phyloP scores from a whole-genome alignment of 2,329 filamentous ascomycete genomes.

The Colletotrichum cuscutae region DNA sequence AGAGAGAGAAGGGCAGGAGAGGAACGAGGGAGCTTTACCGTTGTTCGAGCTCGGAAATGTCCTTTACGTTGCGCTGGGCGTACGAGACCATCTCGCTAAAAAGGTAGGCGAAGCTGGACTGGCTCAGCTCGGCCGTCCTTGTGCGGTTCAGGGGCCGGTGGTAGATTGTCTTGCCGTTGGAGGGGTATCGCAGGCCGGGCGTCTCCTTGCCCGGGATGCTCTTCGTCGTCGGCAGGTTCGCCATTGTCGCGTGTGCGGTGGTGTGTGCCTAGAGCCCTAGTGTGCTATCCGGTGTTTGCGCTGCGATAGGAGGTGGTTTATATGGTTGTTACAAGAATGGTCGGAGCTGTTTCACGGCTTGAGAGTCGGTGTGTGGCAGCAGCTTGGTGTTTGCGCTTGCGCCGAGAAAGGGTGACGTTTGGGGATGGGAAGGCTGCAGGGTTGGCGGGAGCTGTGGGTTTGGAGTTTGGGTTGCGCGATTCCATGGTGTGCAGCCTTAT shows the following conservation, averaged over 20 bases:
- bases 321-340: not conserved
- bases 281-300: not conserved
- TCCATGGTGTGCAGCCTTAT: slow-evolving; percentile 20
- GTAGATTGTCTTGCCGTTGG: slow-evolving; percentile 97
- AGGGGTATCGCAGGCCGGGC: slow-evolving; percentile 83
- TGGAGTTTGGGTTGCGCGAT: not conserved
- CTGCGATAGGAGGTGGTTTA: not conserved
- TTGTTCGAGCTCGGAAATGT: slow-evolving; percentile 93
- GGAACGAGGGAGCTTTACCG: slow-evolving; percentile 59
- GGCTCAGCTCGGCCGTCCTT: slow-evolving; percentile 88
- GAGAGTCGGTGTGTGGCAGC: not conserved
- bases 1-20: not conserved
- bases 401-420: slow-evolving; percentile 10
- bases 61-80: slow-evolving; percentile 88
- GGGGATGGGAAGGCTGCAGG: slow-evolving; percentile 4
- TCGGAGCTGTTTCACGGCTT: not conserved
- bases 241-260: slow-evolving; percentile 49
- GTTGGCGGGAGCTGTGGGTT: not conserved
- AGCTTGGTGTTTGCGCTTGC: not conserved
- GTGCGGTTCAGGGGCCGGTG: slow-evolving; percentile 92
- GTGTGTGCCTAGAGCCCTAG: too few species aligned
- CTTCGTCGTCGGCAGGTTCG: slow-evolving; percentile 61
- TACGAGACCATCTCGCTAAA: slow-evolving; percentile 98
- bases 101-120: slow-evolving; percentile 93
- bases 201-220: slow-evolving; percentile 56